Conservation (phyloP, 2,329 filamentous ascomycete genomes). For the Plectosphaerella plurivora region DNA sequence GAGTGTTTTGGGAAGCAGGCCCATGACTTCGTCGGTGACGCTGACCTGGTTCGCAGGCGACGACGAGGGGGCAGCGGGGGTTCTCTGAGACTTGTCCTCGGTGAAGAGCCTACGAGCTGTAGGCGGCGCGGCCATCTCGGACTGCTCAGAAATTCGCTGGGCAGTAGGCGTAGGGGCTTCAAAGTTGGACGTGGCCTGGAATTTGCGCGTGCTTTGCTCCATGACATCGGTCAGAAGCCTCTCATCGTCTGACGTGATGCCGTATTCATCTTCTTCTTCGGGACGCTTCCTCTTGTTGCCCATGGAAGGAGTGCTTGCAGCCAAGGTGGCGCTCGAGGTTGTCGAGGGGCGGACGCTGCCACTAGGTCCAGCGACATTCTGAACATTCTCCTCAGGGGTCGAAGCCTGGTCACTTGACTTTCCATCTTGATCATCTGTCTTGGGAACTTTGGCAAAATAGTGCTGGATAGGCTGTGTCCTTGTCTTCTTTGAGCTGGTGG, state of each 20-base stretch:
- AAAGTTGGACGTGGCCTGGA: background rate
- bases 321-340: constrained; percentile 2
- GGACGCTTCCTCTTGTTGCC: constrained; percentile 18
- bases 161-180: too few species aligned
- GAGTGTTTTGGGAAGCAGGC: constrained; percentile 40
- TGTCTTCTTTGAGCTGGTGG: background rate
- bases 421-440: background rate
- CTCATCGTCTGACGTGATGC: constrained; percentile 33
- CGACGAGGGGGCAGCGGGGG: background rate
- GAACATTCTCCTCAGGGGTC: constrained; percentile 5
- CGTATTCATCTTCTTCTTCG: constrained; percentile 21
- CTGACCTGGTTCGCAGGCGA: constrained; percentile 19
- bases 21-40: constrained; percentile 43
- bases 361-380: too few species aligned
- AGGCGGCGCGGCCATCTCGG: constrained; percentile 26
- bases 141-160: too few species aligned
- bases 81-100: constrained; percentile 18
- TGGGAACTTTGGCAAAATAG: background rate
- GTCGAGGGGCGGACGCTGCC: constrained; percentile 13
- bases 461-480: background rate
- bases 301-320: constrained; percentile 13
- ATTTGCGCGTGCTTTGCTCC: constrained; percentile 27
- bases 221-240: constrained; percentile 27
- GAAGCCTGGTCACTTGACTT: background rate
- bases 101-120: constrained; percentile 29